phyloP scores from a whole-genome alignment of 1,139 yeast genomes.

The Lodderomyces parapsilosis region DNA sequence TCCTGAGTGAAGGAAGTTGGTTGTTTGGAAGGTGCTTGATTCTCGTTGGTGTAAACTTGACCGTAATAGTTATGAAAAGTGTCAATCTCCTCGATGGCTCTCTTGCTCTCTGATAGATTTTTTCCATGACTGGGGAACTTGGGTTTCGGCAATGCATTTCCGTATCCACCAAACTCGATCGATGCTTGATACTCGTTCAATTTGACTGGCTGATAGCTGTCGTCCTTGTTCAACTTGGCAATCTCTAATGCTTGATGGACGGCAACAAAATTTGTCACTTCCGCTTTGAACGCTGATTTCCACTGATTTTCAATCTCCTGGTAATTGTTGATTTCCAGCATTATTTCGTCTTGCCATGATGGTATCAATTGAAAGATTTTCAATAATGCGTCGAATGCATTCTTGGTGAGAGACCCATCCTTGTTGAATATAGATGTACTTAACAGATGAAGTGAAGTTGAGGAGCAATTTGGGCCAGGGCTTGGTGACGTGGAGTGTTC shows the following conservation, averaged over 20 bases:
- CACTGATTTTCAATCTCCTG: slow-evolving; percentile 34
- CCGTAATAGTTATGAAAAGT: slow-evolving; percentile 23
- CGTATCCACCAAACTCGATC: slow-evolving; percentile 41
- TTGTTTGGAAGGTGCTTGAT: slow-evolving; percentile 1
- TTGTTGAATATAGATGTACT: slow-evolving; percentile 25
- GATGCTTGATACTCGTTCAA: slow-evolving; percentile 42
- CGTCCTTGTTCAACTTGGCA: slow-evolving; percentile 26
- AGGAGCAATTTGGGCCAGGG: slow-evolving; percentile 8
- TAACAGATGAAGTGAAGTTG: slow-evolving; percentile 6
- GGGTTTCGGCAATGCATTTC: slow-evolving; percentile 34
- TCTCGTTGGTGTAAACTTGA: slow-evolving; percentile 24
- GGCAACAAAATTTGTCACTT: slow-evolving; percentile 32
- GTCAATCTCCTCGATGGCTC: neutral
- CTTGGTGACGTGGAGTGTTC: slow-evolving; percentile 10
- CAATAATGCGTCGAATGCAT: slow-evolving; percentile 27
- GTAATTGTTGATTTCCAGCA: slow-evolving; percentile 27
- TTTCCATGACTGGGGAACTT: slow-evolving; percentile 8
- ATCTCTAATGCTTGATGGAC: slow-evolving; percentile 32
- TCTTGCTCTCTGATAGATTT: neutral
- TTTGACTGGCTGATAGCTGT: slow-evolving; percentile 32
- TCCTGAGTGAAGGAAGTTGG: neutral
- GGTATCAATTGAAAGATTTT: slow-evolving; percentile 30
- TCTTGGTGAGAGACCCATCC: slow-evolving; percentile 32
- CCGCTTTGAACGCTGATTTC: slow-evolving; percentile 31
- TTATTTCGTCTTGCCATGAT: slow-evolving; percentile 36